Evolutionary conservation across 2,329 filamentous ascomycete species (phyloP).

Genomic region (Ilyonectria sp.): DNA sequence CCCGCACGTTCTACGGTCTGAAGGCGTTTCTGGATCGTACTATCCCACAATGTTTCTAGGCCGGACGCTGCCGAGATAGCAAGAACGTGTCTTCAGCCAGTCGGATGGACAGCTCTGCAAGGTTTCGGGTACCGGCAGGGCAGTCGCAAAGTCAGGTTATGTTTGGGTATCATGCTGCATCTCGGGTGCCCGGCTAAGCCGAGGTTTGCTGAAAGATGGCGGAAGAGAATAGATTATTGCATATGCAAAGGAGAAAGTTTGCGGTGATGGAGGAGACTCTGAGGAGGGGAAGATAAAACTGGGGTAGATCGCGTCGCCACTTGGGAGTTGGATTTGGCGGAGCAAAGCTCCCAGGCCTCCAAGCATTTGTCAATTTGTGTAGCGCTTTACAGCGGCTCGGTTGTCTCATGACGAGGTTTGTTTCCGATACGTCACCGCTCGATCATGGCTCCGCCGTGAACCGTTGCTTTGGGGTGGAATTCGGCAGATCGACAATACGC

Average conservation of each 20-base stretch:
- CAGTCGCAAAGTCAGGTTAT: too few species aligned
- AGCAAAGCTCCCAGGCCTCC: conserved; percentile 2
- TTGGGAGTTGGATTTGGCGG: background rate
- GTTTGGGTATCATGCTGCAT: too few species aligned
- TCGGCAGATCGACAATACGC: background rate
- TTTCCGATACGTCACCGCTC: conserved; percentile 16
- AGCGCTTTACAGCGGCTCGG: background rate
- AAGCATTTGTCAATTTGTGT: background rate
- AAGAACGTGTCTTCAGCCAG: background rate
- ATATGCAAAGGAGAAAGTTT: background rate
- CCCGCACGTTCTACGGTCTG: background rate
- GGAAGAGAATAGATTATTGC: background rate
- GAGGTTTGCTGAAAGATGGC: background rate
- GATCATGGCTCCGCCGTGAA: conserved; percentile 34
- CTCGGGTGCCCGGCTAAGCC: background rate
- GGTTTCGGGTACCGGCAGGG: background rate
- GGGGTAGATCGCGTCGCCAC: conserved; percentile 4
- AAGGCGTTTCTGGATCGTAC: background rate
- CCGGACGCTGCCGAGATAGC: background rate
- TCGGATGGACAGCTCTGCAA: background rate
- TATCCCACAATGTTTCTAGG: background rate
- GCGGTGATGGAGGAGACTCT: background rate
- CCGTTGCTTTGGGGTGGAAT: conserved; percentile 9
- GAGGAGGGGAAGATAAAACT: conserved; percentile 1
- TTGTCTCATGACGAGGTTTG: background rate